Conservation (phyloP, 2,329 filamentous ascomycete genomes). For the Penicillium verrucosum region DNA sequence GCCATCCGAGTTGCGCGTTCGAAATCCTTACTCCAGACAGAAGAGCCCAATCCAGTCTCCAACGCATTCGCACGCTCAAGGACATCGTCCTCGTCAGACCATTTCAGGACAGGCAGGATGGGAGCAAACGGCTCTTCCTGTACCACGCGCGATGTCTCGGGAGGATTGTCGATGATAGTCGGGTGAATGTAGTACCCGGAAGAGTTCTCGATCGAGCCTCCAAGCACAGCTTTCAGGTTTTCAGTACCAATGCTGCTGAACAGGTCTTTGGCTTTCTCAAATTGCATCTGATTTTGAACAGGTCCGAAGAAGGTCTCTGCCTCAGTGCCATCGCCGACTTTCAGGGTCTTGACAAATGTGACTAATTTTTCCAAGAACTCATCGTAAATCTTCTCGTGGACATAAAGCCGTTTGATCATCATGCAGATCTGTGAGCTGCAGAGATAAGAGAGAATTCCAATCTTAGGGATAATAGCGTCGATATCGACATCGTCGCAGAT, state of each 20-base stretch:
- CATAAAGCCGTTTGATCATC: slow-evolving; percentile 58
- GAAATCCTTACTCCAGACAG: slow-evolving; percentile 57
- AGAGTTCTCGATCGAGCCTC: slow-evolving; percentile 45
- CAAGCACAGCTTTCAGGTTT: slow-evolving; percentile 52
- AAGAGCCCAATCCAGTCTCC: slow-evolving; percentile 55
- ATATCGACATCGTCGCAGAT: slow-evolving; percentile 54
- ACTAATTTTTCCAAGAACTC: slow-evolving; percentile 50
- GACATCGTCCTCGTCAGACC: slow-evolving; percentile 60
- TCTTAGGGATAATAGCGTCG: slow-evolving; percentile 42
- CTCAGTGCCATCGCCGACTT: slow-evolving; percentile 40
- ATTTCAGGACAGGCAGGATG: slow-evolving; percentile 61
- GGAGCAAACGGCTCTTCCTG: slow-evolving; percentile 62
- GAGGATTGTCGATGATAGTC: slow-evolving; percentile 58
- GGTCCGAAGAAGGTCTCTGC: slow-evolving; percentile 55
- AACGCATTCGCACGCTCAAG: slow-evolving; percentile 54
- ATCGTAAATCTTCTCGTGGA: slow-evolving; percentile 60
- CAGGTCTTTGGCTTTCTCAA: slow-evolving; percentile 56
- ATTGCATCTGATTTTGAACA: slow-evolving; percentile 64
- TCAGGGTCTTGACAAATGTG: slow-evolving; percentile 44
- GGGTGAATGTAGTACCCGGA: slow-evolving; percentile 59
- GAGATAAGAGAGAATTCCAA: slow-evolving; percentile 50
- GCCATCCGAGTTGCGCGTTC: slow-evolving; percentile 53
- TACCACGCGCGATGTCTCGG: slow-evolving; percentile 55
- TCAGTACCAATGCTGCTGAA: slow-evolving; percentile 55
- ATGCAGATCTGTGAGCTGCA: slow-evolving; percentile 57